Evolutionary conservation across 192 early-diverging fungal genomes (phyloP).

Genomic region (Gaertneriomyces sp.): DNA sequence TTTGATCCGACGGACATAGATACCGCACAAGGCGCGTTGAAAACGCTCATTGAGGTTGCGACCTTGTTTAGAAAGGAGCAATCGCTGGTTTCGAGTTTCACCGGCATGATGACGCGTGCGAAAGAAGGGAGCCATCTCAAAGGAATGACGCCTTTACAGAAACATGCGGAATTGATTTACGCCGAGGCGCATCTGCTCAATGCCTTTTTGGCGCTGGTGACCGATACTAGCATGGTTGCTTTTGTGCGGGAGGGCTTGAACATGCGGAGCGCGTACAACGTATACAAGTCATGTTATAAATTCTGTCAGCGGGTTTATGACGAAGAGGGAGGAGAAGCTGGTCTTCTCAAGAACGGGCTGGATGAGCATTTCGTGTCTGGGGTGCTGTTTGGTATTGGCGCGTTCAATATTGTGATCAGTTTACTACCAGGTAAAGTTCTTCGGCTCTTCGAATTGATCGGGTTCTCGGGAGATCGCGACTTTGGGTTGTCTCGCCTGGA

Average conservation of each 20-base stretch:
- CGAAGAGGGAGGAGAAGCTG: slow-evolving; percentile 37
- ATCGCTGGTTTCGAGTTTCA: slow-evolving; percentile 24
- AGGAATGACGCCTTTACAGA: slow-evolving; percentile 55
- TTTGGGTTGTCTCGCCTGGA: slow-evolving; percentile 71
- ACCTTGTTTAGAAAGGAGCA: slow-evolving; percentile 57
- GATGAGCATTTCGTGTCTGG: slow-evolving; percentile 83
- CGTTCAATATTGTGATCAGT: slow-evolving; percentile 75
- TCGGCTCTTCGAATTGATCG: slow-evolving; percentile 77
- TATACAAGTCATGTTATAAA: slow-evolving; percentile 47
- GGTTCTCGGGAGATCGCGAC: slow-evolving; percentile 72
- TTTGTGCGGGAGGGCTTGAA: slow-evolving; percentile 76
- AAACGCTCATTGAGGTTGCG: slow-evolving; percentile 60
- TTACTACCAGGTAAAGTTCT: slow-evolving; percentile 69
- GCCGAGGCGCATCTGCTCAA: slow-evolving; percentile 75
- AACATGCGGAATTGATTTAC: slow-evolving; percentile 76
- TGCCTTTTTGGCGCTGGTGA: slow-evolving; percentile 68
- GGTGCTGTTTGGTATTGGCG: slow-evolving; percentile 70
- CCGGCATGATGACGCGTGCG: slow-evolving; percentile 47
- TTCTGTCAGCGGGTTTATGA: slow-evolving; percentile 34
- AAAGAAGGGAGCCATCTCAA: slow-evolving; percentile 43
- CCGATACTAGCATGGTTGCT: slow-evolving; percentile 70
- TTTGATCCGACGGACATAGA: slow-evolving; percentile 70
- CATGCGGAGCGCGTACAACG: slow-evolving; percentile 65
- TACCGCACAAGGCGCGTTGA: slow-evolving; percentile 58
- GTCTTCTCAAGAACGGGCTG: slow-evolving; percentile 48